Percentiles rank a stretch among this genome's conserved stretches.
These are phyloP conservation scores for Penicillium malachiteum DNA, from an alignment of 495 filamentous ascomycete species.

Conservation along the genomic window DNA sequence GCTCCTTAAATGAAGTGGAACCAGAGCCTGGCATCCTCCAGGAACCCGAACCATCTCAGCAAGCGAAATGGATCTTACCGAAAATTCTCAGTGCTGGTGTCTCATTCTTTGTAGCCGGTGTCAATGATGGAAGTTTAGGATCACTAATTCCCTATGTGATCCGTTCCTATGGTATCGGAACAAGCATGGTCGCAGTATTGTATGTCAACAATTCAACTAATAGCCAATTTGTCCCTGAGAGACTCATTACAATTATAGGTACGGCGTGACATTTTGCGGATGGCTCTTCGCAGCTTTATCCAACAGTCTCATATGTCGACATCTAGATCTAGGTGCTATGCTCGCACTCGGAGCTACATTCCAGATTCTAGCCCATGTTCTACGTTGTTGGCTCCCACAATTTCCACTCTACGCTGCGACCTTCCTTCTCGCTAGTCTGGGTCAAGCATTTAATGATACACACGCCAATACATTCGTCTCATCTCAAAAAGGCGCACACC, in stretches of 20 bases:
- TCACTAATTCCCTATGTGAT: constrained; percentile 56
- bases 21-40: background rate
- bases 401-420: constrained; percentile 30
- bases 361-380: constrained; percentile 28
- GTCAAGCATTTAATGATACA: constrained; percentile 37
- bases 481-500: constrained; percentile 24
- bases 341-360: constrained; percentile 23
- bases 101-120: constrained; percentile 31
- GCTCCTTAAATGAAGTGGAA: background rate
- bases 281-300: constrained; percentile 34
- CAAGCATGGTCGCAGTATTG: constrained; percentile 32
- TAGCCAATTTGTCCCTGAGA: background rate
- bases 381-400: constrained; percentile 29
- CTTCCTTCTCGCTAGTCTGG: constrained; percentile 32
- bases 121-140: constrained; percentile 52
- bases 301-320: constrained; percentile 26
- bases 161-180: constrained; percentile 44
- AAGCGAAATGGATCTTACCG: constrained; percentile 20
- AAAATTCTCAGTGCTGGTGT: constrained; percentile 29
- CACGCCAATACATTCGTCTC: constrained; percentile 36
- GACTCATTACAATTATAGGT: constrained; percentile 9
- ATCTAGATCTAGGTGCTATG: constrained; percentile 29
- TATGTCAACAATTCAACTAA: constrained; percentile 7
- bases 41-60: background rate
- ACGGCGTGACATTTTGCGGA: constrained; percentile 30